Evolutionary conservation across 352 stramenopile species (phyloP), one percentile per base, ranked within the genome.

Genomic region (Globisporangium carolinianum): DNA sequence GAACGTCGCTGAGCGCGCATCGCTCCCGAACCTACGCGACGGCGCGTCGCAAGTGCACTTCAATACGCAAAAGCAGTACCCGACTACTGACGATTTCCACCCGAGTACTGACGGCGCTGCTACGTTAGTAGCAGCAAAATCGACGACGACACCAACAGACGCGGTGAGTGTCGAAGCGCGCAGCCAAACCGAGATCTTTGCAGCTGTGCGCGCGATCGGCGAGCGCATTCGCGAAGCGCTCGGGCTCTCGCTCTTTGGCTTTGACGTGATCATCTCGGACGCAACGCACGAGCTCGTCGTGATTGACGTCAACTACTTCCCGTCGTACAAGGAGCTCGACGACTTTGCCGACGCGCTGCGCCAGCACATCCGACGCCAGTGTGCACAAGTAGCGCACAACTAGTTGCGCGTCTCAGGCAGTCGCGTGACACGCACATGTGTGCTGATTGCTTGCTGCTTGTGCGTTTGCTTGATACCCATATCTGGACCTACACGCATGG

Each of bases 291-390:
- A 83, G 36, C 67, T 87, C 32, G 81, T 77, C 50, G 84, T 94
- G 41, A 89, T 94, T 58, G 84, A 94, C 51, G 79, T 94, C 60
- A 94, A 94, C 66, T 94, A 94, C 65, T 94, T 94, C 55, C 84
- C 84, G 50, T 94, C 84, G 5, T 94, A 91, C 69, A 87, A 84
- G 51, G 84, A 94, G 63, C 65, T 94, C 39, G 71, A 86, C 14
- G 73, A 86, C 54, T 85, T 94, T 65, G 73, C 72, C 57, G 37
- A 56, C 4, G 55, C 77, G 11, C 67, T 94, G 54, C 80, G 81
- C 12, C 69, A 65, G 24, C 83, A 91, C 67, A 73, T 93, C 51
- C 75, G 72, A 55, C 66, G 69, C 47, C 36, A 65, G 14, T 85
- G 75, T 15, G 51, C 53, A 2, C 24, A 32, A 2, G 24, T 32